Evolutionary conservation across 306 rosid species (phyloP).

Genomic region (Quercus suber): DNA sequence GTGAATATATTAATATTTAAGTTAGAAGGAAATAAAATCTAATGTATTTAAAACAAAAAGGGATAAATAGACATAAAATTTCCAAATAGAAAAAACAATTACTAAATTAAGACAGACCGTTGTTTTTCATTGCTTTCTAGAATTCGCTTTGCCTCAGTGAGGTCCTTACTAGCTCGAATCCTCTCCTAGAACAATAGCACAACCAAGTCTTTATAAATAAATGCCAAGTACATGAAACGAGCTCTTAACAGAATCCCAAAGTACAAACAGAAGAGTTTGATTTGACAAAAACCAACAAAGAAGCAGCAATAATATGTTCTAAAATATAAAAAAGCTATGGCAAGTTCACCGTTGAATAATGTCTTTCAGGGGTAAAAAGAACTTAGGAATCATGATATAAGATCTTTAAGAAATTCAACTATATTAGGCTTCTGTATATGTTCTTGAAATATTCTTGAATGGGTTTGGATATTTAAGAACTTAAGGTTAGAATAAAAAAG

Average conservation of each 20-base stretch:
- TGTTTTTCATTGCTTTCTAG: slow-evolving; percentile 69
- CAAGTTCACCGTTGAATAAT: neutral
- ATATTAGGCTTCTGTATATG: too few relatives aligned
- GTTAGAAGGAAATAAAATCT: too few relatives aligned
- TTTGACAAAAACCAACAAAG: neutral
- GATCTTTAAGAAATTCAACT: too few relatives aligned
- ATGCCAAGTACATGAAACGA: neutral
- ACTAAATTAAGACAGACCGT: slow-evolving; percentile 36
- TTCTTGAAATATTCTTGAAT: too few relatives aligned
- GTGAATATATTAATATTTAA: too few relatives aligned
- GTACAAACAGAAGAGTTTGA: neutral
- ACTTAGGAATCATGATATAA: neutral
- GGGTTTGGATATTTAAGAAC: too few relatives aligned
- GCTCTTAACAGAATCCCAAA: neutral
- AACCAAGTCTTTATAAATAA: slow-evolving; percentile 3
- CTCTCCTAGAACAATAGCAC: slow-evolving; percentile 51
- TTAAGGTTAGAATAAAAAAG: too few relatives aligned
- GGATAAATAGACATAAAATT: too few relatives aligned
- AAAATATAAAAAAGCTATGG: neutral
- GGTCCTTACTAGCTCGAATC: slow-evolving; percentile 60
- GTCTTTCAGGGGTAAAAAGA: neutral
- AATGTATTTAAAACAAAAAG: too few relatives aligned
- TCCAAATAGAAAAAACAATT: neutral
- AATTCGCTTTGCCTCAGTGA: slow-evolving; percentile 48
- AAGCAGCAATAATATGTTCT: neutral